Base-by-base conservation (phyloP, 2,329 filamentous ascomycete species). In the Paracamarosporium sp. region DNA sequence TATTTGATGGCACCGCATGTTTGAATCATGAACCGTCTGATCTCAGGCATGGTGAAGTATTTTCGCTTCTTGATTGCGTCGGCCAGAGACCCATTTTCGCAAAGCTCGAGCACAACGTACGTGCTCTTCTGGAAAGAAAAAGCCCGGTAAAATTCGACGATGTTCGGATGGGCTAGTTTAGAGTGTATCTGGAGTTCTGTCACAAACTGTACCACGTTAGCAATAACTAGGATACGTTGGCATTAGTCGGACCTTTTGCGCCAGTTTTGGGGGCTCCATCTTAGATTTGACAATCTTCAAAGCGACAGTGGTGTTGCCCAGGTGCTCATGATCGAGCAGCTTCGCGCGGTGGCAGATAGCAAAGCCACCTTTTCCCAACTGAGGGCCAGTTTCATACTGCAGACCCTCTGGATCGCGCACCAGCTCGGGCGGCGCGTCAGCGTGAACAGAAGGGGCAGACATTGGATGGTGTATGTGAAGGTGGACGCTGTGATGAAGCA, bases 1-100 rank as follows among this genome's bases (percentile, higher is more conserved):
- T 99, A 99, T 78, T 98, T 98, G 78, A 99, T 94, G 35, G 95
- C 95, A 33, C 95, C 95, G 64, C 94, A 92, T 59, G 97, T 93
- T 77, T 99, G 95, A 38, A 99, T 88, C 60, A 95, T 90, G 76
- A 97, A 97, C 68, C 93, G 92, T 63, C 95, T 87, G 47, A 97
- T 93, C 78, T 99, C 95, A 0, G 95, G 93, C 75, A 98, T 90
- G 15, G 92, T 97, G 56, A 99, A 83, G 53, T 90, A 93, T 74
- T 91, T 95, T 67, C 95, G 86, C 70, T 91, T 91, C 80, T 96
- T 96, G 62, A 98, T 92, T 89, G 97, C 96, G 74, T 98, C 95
- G 88, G 97, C 97, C 17, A 99, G 86, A 20, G 93, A 97, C 44
- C 95, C 95, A 73, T 98, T 98, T 52, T 92, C 90, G 76, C 95